Evolutionary conservation across 2,329 filamentous ascomycete species (phyloP).

Genomic region (Coniochaeta sp.): DNA sequence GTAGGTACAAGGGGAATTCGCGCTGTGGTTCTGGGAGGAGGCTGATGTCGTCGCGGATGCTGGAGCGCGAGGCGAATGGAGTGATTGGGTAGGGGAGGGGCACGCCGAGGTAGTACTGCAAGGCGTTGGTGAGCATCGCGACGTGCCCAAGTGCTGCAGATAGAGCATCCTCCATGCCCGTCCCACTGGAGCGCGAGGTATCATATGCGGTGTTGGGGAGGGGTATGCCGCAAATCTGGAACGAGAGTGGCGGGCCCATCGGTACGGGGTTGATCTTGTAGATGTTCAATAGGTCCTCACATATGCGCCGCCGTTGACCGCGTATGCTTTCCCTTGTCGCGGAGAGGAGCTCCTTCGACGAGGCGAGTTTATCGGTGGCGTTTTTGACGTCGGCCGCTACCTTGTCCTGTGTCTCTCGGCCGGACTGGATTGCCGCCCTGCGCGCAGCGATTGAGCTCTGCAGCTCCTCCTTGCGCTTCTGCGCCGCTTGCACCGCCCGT

Average conservation of each 20-base stretch:
- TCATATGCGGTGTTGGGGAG: slow-evolving; percentile 79
- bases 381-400: slow-evolving; percentile 55
- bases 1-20: slow-evolving; percentile 73
- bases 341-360: slow-evolving; percentile 47
- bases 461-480: slow-evolving; percentile 60
- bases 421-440: slow-evolving; percentile 59
- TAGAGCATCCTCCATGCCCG: slow-evolving; percentile 55
- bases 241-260: slow-evolving; percentile 58
- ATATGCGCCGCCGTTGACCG: slow-evolving; percentile 83
- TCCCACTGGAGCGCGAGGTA: slow-evolving; percentile 23
- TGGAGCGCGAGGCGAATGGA: slow-evolving; percentile 65
- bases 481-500: slow-evolving; percentile 56
- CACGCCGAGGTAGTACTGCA: slow-evolving; percentile 76
- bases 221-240: slow-evolving; percentile 72
- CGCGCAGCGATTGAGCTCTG: slow-evolving; percentile 58
- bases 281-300: slow-evolving; percentile 71
- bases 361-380: slow-evolving; percentile 50
- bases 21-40: slow-evolving; percentile 48
- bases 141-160: slow-evolving; percentile 79
- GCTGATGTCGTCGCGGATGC: slow-evolving; percentile 69
- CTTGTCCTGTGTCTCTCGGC: slow-evolving; percentile 51
- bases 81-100: slow-evolving; percentile 76
- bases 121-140: slow-evolving; percentile 63
- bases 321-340: slow-evolving; percentile 59
- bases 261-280: slow-evolving; percentile 69